A percentile compares a stretch with the other conserved stretches of the same genome.
phyloP scores from a whole-genome alignment of 352 stramenopile species.

The Phytopythium delawarense region DNA sequence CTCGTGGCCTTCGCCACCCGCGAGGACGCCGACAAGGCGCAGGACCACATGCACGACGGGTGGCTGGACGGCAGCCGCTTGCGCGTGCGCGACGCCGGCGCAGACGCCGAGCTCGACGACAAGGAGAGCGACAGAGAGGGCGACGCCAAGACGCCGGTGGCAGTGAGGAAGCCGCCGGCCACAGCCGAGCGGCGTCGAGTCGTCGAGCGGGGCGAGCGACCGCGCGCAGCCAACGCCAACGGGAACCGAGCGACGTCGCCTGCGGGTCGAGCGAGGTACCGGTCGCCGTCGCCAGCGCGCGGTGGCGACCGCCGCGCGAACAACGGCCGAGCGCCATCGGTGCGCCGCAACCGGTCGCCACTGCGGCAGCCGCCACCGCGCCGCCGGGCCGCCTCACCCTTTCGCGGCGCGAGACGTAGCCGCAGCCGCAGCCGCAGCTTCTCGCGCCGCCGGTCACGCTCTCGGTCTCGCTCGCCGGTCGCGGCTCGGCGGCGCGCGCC shows the following conservation, averaged over 20 bases:
- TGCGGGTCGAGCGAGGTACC: background rate
- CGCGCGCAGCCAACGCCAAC: background rate
- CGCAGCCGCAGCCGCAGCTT: constrained; percentile 21
- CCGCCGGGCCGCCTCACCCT: constrained; percentile 36
- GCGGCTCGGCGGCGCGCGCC: constrained; percentile 29
- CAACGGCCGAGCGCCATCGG: background rate
- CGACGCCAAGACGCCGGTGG: background rate
- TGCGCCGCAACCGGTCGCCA: constrained; percentile 3
- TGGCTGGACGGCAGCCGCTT: constrained; percentile 82
- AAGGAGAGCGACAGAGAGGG: background rate
- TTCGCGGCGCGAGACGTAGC: constrained; percentile 45
- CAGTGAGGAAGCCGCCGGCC: background rate
- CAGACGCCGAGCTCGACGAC: constrained; percentile 10
- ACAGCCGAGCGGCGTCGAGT: constrained; percentile 1
- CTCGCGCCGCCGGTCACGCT: constrained; percentile 13
- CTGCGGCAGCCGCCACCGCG: constrained; percentile 14
- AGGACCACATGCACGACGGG: constrained; percentile 79
- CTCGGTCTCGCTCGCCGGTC: constrained; percentile 21
- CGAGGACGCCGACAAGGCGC: constrained; percentile 49
- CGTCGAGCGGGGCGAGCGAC: background rate
- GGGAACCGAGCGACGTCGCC: background rate
- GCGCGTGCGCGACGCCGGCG: constrained; percentile 32
- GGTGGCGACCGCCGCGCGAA: background rate
- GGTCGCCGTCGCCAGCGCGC: constrained; percentile 4
- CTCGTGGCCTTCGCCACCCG: constrained; percentile 53